Evolutionary conservation across 306 rosid species (phyloP).

Genomic region (Prosopis cineraria): DNA sequence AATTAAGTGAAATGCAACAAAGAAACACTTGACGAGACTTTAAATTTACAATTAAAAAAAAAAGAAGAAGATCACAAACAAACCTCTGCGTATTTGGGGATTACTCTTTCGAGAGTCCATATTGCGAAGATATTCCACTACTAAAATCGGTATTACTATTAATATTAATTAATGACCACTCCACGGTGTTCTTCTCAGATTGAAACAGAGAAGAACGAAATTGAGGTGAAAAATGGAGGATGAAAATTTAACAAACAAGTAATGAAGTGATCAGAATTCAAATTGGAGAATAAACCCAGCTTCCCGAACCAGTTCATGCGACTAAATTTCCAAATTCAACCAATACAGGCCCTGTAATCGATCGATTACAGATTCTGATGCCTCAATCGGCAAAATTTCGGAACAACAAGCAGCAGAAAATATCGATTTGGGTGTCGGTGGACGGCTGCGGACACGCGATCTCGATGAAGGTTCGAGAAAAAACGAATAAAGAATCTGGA

Average conservation of each 20-base stretch:
- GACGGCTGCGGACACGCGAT: not conserved
- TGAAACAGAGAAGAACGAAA: slow-evolving; percentile 47
- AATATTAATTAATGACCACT: slow-evolving; percentile 38
- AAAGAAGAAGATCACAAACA: not conserved
- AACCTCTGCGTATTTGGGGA: slow-evolving; percentile 86
- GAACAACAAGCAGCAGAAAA: not conserved
- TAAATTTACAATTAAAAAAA: not conserved
- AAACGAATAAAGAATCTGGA: not conserved
- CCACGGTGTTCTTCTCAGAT: slow-evolving; percentile 47
- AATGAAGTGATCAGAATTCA: slow-evolving; percentile 73
- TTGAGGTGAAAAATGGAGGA: slow-evolving; percentile 83
- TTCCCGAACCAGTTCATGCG: slow-evolving; percentile 98
- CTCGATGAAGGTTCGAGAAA: not conserved
- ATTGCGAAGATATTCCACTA: slow-evolving; percentile 31
- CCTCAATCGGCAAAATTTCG: not conserved
- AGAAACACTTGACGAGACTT: not conserved
- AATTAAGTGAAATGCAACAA: not conserved
- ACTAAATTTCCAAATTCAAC: slow-evolving; percentile 39
- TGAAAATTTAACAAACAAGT: slow-evolving; percentile 80
- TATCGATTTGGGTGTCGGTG: not conserved
- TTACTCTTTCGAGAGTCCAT: slow-evolving; percentile 79
- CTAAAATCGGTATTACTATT: slow-evolving; percentile 27
- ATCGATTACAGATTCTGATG: slow-evolving; percentile 27
- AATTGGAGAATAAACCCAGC: slow-evolving; percentile 69
- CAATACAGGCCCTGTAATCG: slow-evolving; percentile 17